Conservation (phyloP, 768 basidiomycete species). For the Trametes cinnabarina region DNA sequence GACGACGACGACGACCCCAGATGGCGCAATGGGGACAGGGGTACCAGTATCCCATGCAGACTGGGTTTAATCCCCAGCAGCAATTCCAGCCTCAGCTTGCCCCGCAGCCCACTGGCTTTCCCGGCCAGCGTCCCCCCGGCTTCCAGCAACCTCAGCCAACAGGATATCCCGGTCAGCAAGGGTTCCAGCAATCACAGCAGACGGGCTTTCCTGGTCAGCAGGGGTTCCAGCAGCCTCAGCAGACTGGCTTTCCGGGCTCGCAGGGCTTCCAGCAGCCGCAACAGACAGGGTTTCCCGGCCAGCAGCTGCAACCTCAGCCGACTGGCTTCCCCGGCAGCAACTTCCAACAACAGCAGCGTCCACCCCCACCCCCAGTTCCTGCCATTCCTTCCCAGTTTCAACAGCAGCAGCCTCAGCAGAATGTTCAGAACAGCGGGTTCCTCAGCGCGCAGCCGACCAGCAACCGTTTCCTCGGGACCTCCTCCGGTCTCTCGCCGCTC, state of each 20-base stretch:
- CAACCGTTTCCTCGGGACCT: constrained; percentile 53
- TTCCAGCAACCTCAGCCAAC: constrained; percentile 63
- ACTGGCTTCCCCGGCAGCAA: constrained; percentile 33
- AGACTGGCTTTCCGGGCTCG: constrained; percentile 48
- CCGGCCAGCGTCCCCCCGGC: constrained; percentile 28
- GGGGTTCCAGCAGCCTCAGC: constrained; percentile 47
- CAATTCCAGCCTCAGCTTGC: constrained; percentile 41
- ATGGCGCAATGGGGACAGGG: constrained; percentile 81
- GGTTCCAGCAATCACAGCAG: constrained; percentile 60
- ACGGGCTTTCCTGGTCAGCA: constrained; percentile 45
- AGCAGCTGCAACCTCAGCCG: constrained; percentile 38
- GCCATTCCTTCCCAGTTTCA: constrained; percentile 63
- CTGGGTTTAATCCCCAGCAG: constrained; percentile 54
- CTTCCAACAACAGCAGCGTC: constrained; percentile 45
- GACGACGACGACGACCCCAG: constrained; percentile 6
- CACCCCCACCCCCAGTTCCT: constrained; percentile 59
- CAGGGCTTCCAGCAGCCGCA: constrained; percentile 46
- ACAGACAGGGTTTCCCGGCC: constrained; percentile 41
- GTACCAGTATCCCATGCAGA: constrained; percentile 75
- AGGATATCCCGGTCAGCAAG: constrained; percentile 43
- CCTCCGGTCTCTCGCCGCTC: constrained; percentile 49
- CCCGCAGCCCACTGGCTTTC: constrained; percentile 65
- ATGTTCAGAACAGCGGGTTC: constrained; percentile 37
- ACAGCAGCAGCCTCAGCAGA: constrained; percentile 42
- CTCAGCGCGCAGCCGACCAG: neutral